Percentiles rank a stretch among this genome's conserved stretches.
phyloP scores from a whole-genome alignment of 2,329 filamentous ascomycete genomes.

The Microcera coccophila region DNA sequence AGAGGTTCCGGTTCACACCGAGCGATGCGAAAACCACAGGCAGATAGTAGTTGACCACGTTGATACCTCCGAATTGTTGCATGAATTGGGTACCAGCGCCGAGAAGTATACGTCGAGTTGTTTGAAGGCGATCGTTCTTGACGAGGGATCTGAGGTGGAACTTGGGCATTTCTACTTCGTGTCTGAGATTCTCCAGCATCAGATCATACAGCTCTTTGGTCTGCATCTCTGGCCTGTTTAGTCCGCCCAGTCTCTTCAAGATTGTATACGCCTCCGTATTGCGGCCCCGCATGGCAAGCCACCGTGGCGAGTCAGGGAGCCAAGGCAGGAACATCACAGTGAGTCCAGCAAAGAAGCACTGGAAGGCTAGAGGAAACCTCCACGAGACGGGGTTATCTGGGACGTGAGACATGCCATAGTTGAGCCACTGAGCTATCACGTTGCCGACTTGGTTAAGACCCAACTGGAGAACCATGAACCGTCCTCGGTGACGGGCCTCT shows the following conservation, averaged over 20 bases:
- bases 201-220: slow-evolving; percentile 13
- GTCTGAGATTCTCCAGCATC: slow-evolving; percentile 3
- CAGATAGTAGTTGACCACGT: slow-evolving; percentile 29
- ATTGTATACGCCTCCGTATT: slow-evolving; percentile 3
- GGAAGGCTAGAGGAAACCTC: slow-evolving; percentile 44
- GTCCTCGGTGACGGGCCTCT: slow-evolving; percentile 6
- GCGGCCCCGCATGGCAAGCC: slow-evolving; percentile 10
- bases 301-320: slow-evolving; percentile 17
- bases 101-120: slow-evolving; percentile 16
- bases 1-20: slow-evolving; percentile 3
- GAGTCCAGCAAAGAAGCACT: slow-evolving; percentile 39
- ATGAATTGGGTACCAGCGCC: slow-evolving; percentile 41
- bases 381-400: slow-evolving; percentile 34
- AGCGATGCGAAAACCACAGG: too few species aligned
- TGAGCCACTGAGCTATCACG: slow-evolving; percentile 34
- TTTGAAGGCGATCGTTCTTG: slow-evolving; percentile 10
- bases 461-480: slow-evolving; percentile 13
- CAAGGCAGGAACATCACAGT: slow-evolving; percentile 30
- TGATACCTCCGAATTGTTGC: slow-evolving; percentile 24
- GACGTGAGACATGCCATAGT: slow-evolving; percentile 34
- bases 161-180: slow-evolving; percentile 3
- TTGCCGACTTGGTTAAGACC: slow-evolving; percentile 14
- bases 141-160: too few species aligned
- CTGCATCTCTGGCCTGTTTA: slow-evolving; percentile 9
- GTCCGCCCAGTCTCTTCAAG: slow-evolving; percentile 5